These are phyloP conservation scores for Rhodotorula sp. DNA, from an alignment of 1,284 basidiomycete genomes.

Conservation along the genomic window DNA sequence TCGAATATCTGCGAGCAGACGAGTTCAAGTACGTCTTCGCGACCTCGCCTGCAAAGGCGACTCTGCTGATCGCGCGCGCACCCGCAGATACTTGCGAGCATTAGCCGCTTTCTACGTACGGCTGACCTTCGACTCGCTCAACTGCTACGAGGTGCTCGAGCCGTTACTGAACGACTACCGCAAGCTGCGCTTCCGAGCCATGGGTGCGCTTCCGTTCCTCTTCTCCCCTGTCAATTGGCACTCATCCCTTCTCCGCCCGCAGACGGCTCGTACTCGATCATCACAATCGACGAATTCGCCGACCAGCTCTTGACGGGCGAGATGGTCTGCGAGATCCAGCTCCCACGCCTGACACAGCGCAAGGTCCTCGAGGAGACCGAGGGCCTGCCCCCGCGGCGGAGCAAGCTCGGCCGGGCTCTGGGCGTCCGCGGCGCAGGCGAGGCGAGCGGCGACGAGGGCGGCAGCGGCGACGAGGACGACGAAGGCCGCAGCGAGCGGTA, in stretches of 20 bases:
- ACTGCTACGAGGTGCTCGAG: conserved; percentile 91
- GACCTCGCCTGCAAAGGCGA: not conserved
- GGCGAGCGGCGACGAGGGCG: not conserved
- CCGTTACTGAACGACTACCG: conserved; percentile 90
- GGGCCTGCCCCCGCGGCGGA: conserved; percentile 79
- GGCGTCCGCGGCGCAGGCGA: conserved; percentile 45
- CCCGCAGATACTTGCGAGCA: conserved; percentile 80
- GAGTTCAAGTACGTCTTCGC: conserved; percentile 84
- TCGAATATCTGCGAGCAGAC: conserved; percentile 91
- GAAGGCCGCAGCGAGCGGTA: conserved; percentile 33
- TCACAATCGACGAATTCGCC: conserved; percentile 90
- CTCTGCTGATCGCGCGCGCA: not conserved
- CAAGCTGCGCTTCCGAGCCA: conserved; percentile 79
- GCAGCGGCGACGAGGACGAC: conserved; percentile 19
- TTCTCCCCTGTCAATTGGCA: not conserved
- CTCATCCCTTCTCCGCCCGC: not conserved
- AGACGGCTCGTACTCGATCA: conserved; percentile 63
- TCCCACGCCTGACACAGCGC: conserved; percentile 85
- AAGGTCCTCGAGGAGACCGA: conserved; percentile 87
- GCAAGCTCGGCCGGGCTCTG: conserved; percentile 77
- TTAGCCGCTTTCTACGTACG: conserved; percentile 92
- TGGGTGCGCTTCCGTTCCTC: conserved; percentile 62
- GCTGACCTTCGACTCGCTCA: conserved; percentile 84
- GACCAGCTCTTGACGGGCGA: conserved; percentile 83
- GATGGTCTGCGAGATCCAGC: conserved; percentile 92